Base-by-base conservation (phyloP, 1,284 basidiomycete species). In the Marasmius oreades region DNA sequence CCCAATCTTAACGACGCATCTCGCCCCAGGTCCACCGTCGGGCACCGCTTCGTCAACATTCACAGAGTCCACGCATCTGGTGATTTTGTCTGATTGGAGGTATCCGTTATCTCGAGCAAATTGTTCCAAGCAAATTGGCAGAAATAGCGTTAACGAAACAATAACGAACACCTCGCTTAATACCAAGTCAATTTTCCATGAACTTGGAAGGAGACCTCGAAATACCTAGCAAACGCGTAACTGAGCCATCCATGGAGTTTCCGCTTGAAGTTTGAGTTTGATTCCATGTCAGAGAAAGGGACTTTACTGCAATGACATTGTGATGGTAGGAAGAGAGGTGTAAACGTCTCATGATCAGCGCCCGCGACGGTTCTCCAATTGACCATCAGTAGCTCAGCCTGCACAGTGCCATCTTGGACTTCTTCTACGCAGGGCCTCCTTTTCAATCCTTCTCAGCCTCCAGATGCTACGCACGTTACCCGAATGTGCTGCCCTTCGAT, bases 101-200 rank as follows among this genome's bases (percentile, higher is more conserved):
- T 75, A 88, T 0, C 90, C 90, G 68, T 92, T 92, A 70, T 92
- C 90, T 55, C 88, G 77, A 1, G 90, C 89, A 59, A 91, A 92
- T 69, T 92, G 90, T 63, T 92, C 90, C 8, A 92, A 73, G 63
- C 87, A 90, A 61, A 92, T 89, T 1, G 90, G 90, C 1, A 91
- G 75, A 63, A 92, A 92, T n/a, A 92, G 74, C 0, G 87, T 90
- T 67, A 92, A 70, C 0, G 86, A 90, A 5, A 90, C 89, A 34
- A 92, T 84, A 18, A 89, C 89, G 62, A 92, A 92, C 2, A 90
- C 90, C 68, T 92, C 90, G 68, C 89, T 91, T 33, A 50, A 34
- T 53, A 57, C 59, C 54, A 10, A 55, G 55, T 58, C 2, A 58
- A 39, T 46, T n/a, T 26, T 14, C 18, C 20, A 8, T 8, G 16